A percentile compares a stretch with the other conserved stretches of the same genome.
Conservation (phyloP, 1,139 yeast species). For the Saccharomyces pastorianus region DNA sequence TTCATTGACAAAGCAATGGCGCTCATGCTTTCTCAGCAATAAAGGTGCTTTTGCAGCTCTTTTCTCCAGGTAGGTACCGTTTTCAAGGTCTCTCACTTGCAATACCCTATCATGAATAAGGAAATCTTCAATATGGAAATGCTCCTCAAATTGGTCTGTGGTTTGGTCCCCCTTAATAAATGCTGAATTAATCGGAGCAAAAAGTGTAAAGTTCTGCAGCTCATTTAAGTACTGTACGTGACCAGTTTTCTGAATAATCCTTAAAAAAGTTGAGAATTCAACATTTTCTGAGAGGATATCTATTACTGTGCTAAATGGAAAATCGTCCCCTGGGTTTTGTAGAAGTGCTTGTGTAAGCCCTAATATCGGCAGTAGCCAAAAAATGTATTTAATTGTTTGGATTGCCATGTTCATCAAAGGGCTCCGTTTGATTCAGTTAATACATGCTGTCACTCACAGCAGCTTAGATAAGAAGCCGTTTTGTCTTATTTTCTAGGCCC, state of each 20-base stretch:
- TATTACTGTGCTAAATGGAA: conserved; percentile 44
- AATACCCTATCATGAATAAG: conserved; percentile 20
- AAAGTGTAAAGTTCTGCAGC: conserved; percentile 58
- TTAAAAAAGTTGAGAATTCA: conserved; percentile 63
- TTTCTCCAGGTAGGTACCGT: conserved; percentile 8
- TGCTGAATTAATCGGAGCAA: conserved; percentile 86
- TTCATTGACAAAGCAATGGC: conserved; percentile 36
- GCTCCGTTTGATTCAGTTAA: neutral
- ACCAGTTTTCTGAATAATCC: conserved; percentile 58
- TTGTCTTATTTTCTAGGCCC: neutral
- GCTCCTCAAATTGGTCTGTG: conserved; percentile 9
- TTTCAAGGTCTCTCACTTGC: conserved; percentile 10
- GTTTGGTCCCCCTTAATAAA: conserved; percentile 37
- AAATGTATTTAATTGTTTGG: neutral
- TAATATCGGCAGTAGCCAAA: neutral
- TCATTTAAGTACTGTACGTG: conserved; percentile 61
- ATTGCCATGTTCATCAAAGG: neutral
- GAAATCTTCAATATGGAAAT: conserved; percentile 23
- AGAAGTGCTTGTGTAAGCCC: neutral
- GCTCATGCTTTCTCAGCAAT: conserved; percentile 15
- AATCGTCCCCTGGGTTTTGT: neutral
- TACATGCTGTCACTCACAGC: neutral
- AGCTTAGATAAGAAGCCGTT: neutral
- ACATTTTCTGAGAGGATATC: conserved; percentile 70
- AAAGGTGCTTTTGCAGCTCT: conserved; percentile 1